These are phyloP conservation scores for Aureobasidium vineae DNA, from an alignment of 2,329 filamentous ascomycete genomes.

Conservation along the genomic window DNA sequence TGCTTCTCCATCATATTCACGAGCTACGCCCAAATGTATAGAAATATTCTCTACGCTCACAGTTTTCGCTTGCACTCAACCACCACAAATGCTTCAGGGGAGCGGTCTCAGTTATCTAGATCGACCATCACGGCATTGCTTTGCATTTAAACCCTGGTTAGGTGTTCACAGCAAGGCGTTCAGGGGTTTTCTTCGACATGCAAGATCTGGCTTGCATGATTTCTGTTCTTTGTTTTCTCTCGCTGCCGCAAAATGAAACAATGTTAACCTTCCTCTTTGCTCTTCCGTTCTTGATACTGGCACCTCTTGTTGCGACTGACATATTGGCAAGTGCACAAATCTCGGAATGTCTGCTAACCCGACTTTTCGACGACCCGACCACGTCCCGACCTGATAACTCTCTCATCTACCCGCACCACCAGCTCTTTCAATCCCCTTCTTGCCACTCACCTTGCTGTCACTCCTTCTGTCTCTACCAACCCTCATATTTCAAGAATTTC, in stretches of 20 bases:
- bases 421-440: too few species aligned
- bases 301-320: too few species aligned
- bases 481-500: too few species aligned
- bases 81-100: not conserved
- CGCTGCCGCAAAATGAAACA: not conserved
- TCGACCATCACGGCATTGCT: not conserved
- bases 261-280: not conserved
- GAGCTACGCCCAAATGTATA: slow-evolving; percentile 25
- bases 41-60: slow-evolving; percentile 2
- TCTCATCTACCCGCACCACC: too few species aligned
- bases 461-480: too few species aligned
- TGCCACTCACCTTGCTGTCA: too few species aligned
- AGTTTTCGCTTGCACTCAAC: not conserved
- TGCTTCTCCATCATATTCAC: slow-evolving; percentile 2
- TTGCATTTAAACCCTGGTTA: slow-evolving; percentile 16
- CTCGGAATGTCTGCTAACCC: too few species aligned
- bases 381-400: too few species aligned
- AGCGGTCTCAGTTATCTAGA: not conserved
- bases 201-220: slow-evolving; percentile 1
- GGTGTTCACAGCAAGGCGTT: slow-evolving; percentile 21
- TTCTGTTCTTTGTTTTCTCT: not conserved
- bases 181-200: not conserved
- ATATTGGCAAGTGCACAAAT: too few species aligned
- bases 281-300: too few species aligned
- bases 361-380: too few species aligned